Evolutionary conservation across 441 rosid genomes (phyloP).

Genomic region (Bruguiera hainesii): DNA sequence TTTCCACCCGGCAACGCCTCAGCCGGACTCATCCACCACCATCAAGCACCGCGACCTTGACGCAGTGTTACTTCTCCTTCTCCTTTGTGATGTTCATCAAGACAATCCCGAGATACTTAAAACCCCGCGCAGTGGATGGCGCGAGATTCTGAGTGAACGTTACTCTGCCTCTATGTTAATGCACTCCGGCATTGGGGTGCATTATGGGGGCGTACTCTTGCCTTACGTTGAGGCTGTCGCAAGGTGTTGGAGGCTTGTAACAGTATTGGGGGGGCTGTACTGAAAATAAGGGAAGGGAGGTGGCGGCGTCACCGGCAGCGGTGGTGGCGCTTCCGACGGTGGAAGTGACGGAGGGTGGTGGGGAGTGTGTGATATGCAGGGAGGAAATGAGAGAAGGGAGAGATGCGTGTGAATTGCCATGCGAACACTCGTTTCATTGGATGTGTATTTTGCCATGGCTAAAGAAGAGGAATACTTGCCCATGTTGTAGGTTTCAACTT

Average conservation of each 20-base stretch:
- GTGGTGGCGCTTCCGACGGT: slow-evolving; percentile 65
- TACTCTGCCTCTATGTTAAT: slow-evolving; percentile 31
- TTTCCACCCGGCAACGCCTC: slow-evolving; percentile 65
- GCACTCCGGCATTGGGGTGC: slow-evolving; percentile 42
- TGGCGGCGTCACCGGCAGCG: slow-evolving; percentile 53
- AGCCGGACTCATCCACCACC: slow-evolving; percentile 38
- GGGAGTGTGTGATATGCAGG: slow-evolving; percentile 71
- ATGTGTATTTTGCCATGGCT: slow-evolving; percentile 79
- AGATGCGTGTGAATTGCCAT: slow-evolving; percentile 81
- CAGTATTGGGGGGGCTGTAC: slow-evolving; percentile 39
- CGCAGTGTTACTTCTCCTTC: slow-evolving; percentile 64
- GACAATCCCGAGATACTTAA: slow-evolving; percentile 47
- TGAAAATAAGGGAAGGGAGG: slow-evolving; percentile 39
- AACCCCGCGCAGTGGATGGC: slow-evolving; percentile 52
- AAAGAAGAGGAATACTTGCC: slow-evolving; percentile 74
- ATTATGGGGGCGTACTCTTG: slow-evolving; percentile 57
- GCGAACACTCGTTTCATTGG: slow-evolving; percentile 88
- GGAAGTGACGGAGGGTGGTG: slow-evolving; percentile 40
- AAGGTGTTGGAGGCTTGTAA: slow-evolving; percentile 58
- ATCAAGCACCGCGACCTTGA: slow-evolving; percentile 75
- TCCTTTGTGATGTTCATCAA: slow-evolving; percentile 70
- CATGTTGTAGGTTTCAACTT: slow-evolving; percentile 76
- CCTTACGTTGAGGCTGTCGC: slow-evolving; percentile 58
- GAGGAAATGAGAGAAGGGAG: slow-evolving; percentile 81
- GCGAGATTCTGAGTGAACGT: slow-evolving; percentile 29